These are phyloP conservation scores for Allantophomopsis lycopodina DNA, from an alignment of 2,329 filamentous ascomycete genomes.

Conservation along the genomic window DNA sequence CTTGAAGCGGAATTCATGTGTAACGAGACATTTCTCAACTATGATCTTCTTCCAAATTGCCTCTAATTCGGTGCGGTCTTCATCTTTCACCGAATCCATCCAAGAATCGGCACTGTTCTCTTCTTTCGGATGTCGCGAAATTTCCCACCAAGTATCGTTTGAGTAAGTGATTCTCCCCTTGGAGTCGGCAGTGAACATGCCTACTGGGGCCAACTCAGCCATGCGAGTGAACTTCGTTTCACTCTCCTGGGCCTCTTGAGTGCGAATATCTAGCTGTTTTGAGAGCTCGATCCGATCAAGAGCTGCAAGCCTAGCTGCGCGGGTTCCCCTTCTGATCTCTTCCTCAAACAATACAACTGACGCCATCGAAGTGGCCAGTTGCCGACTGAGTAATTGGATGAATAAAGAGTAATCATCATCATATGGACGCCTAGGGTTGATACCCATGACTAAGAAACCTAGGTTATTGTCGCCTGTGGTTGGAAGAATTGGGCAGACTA, in stretches of 20 bases:
- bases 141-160: constrained; percentile 66
- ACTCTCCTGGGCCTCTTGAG: constrained; percentile 47
- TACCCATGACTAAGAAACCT: constrained; percentile 66
- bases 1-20: constrained; percentile 65
- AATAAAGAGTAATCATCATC: constrained; percentile 73
- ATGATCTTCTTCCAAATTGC: constrained; percentile 49
- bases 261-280: constrained; percentile 54
- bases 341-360: constrained; percentile 76
- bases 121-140: constrained; percentile 50
- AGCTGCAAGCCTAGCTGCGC: constrained; percentile 60
- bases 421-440: constrained; percentile 67
- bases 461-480: constrained; percentile 59
- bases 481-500: constrained; percentile 68
- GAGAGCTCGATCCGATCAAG: constrained; percentile 67
- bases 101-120: constrained; percentile 46
- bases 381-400: constrained; percentile 58
- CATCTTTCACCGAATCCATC: constrained; percentile 58
- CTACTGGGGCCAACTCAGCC: constrained; percentile 73
- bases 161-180: constrained; percentile 61
- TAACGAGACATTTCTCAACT: constrained; percentile 46
- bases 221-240: constrained; percentile 73
- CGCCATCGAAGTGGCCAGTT: constrained; percentile 66
- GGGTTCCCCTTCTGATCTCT: constrained; percentile 62
- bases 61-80: constrained; percentile 46
- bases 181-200: constrained; percentile 71